phyloP scores from a whole-genome alignment of 139 green algal species.

The Pycnococcus provasolii region DNA sequence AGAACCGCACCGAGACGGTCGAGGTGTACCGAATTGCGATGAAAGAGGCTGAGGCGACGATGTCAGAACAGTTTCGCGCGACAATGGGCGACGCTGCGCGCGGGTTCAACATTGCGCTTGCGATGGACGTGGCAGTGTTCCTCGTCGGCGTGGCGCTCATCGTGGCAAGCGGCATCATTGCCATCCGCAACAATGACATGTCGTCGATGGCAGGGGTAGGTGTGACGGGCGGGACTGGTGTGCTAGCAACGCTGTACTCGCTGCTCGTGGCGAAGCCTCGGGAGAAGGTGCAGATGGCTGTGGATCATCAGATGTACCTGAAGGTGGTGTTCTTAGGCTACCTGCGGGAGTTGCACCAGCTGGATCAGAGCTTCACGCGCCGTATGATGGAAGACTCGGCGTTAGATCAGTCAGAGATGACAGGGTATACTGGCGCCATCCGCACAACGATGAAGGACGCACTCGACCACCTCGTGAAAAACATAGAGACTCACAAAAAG shows the following conservation, averaged over 20 bases:
- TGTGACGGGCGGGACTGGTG: neutral
- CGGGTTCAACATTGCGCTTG: conserved; percentile 5
- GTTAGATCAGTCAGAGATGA: too few relatives aligned
- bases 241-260: conserved; percentile 1
- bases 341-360: conserved; percentile 5
- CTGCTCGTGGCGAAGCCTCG: conserved; percentile 9
- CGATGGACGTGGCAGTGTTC: conserved; percentile 12
- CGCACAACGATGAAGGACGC: too few relatives aligned
- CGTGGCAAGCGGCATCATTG: conserved; percentile 1
- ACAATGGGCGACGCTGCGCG: neutral
- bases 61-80: neutral
- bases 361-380: conserved; percentile 9
- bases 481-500: too few relatives aligned
- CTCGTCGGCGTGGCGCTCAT: neutral
- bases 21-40: neutral
- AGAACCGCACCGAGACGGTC: neutral
- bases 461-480: too few relatives aligned
- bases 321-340: conserved; percentile 10
- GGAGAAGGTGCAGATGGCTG: neutral
- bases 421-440: too few relatives aligned
- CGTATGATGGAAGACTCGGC: conserved; percentile 10
- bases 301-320: conserved; percentile 8
- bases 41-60: neutral
- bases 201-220: neutral
- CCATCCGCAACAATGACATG: neutral